Base-by-base conservation (phyloP, 78 protist genomes). In the Trichosphaerium sp. region DNA sequence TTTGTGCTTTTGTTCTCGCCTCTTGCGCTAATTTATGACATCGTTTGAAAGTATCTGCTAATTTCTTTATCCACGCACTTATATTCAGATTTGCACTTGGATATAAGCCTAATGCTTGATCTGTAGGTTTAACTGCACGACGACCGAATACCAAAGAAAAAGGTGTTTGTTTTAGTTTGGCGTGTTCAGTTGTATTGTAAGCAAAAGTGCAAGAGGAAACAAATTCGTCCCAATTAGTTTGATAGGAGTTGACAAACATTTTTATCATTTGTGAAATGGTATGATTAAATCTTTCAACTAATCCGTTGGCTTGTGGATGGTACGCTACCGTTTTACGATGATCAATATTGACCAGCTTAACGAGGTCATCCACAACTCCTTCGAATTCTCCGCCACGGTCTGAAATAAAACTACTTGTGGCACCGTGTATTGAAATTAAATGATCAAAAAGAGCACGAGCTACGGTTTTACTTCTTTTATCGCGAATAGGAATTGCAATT, bases 221-320 rank as follows among this genome's bases (percentile, higher is more conserved):
- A n/a, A n/a, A n/a, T n/a, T n/a, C n/a, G n/a, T n/a, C n/a, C n/a
- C n/a, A n/a, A n/a, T n/a, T n/a, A n/a, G n/a, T n/a, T n/a, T n/a
- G n/a, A n/a, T n/a, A n/a, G n/a, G n/a, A 64, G 11, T 64, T 64
- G 12, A 34, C 39, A 12, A 41, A 43, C n/a, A 12, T 41, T 51
- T 55, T 34, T 4, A 64, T 15, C 23, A 64, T 12, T 64, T 64
- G 55, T 4, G 35, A 23, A 44, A 43, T 34, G 12, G n/a, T 43
- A 21, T 42, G 6, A 64, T 64, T 64, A 4, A 28, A 34, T 1
- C 65, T 47, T 29, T 69, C 64, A 10, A 51, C 8, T 29, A 57
- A 64, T 3, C 74, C 74, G 40, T 69, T 25, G 35, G 64, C 23
- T 35, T 69, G 64, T 25, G 37, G 74, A 31, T 69, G 74, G n/a